Evolutionary conservation across 2,329 filamentous ascomycete species (phyloP), one percentile per base, ranked within the genome.

Genomic region (Amphichorda felina): DNA sequence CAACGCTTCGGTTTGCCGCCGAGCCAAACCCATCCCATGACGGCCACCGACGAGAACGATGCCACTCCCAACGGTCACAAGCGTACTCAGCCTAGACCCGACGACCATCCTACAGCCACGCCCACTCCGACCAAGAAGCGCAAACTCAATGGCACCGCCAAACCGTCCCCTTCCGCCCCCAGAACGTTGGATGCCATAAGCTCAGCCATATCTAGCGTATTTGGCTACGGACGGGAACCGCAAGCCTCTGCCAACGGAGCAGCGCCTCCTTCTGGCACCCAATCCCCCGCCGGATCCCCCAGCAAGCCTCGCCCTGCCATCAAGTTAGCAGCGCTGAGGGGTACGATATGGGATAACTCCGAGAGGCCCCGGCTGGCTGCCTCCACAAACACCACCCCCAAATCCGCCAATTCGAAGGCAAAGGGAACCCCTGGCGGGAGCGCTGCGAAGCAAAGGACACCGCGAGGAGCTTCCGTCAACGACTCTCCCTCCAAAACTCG

Each of bases 291-390:
- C 18, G 31, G 29, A 9, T 9, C 29, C 17, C 29, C 29, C 29
- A 31, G 10, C 31, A 35, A 28, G 22, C 42, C 48, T 26, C 50
- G 51, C 7, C 54, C 57, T 4, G 55, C 57, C 7, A 56, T 60
- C 35, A 60, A 60, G 37, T 25, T 58, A 5, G 49, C 52, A 5
- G 56, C 54, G 6, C 45, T 60, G 5, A 53, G 43, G 38, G 57
- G 57, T 7, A 60, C 57, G 10, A 55, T 49, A 48, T 61, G 57
- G 57, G 57, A 61, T 35, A 53, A 45, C 4, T 53, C 30, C 14
- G 22, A 35, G 19, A 38, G 26, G 25, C 39, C 39, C 8, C 31
- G 37, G 14, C 27, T 38, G 50, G 16, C 35, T 45, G n/a, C 18
- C n/a, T 33, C 19, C n/a, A 24, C 6, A 19, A 51, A 47, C 30